Conservation (phyloP, 306 rosid genomes). For the Rosa chinensis region DNA sequence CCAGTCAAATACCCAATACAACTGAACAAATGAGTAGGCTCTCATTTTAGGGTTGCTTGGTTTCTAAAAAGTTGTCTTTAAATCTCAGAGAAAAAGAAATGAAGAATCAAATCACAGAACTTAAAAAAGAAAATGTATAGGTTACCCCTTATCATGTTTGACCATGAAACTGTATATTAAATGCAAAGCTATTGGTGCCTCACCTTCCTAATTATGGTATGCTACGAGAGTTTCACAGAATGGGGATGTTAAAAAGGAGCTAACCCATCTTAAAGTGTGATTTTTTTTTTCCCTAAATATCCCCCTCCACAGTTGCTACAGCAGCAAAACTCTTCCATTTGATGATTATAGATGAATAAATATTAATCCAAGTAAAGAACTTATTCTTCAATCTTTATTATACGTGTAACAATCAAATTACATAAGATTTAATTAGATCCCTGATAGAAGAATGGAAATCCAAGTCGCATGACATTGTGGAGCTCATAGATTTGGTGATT, state of each 20-base stretch:
- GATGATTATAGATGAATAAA: neutral
- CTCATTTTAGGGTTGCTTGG: constrained; percentile 5
- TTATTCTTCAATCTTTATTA: constrained; percentile 16
- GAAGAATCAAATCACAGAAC: constrained; percentile 35
- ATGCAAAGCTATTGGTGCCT: constrained; percentile 31
- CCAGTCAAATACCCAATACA: neutral
- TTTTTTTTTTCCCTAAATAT: neutral
- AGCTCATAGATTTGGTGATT: constrained; percentile 21
- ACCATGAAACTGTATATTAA: constrained; percentile 27
- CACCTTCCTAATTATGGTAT: constrained; percentile 28
- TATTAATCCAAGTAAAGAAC: neutral
- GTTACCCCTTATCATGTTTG: constrained; percentile 28
- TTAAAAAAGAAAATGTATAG: constrained; percentile 11
- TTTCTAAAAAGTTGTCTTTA: neutral
- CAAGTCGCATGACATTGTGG: constrained; percentile 30
- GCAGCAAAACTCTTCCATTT: neutral
- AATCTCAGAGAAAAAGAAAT: neutral
- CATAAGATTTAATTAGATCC: neutral
- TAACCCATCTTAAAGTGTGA: neutral
- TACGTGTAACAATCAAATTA: constrained; percentile 5
- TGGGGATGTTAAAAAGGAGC: constrained; percentile 13
- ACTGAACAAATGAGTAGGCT: neutral
- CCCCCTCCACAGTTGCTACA: neutral
- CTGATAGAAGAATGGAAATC: constrained; percentile 26
- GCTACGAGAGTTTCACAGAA: constrained; percentile 10